These are phyloP conservation scores for Dimargaris xerosporica DNA, from an alignment of 192 early-diverging fungal species.

Conservation along the genomic window DNA sequence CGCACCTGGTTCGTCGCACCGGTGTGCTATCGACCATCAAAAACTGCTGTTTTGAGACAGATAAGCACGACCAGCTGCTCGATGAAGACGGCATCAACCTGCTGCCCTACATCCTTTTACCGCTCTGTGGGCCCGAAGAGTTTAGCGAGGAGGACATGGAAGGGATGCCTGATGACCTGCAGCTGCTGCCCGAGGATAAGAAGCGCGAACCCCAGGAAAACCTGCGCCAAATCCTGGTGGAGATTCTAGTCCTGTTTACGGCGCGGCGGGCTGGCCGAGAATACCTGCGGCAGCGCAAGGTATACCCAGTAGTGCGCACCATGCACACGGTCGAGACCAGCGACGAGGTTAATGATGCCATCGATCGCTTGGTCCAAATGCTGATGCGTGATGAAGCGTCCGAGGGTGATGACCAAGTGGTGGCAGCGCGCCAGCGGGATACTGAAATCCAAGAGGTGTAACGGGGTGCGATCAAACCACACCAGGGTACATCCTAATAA, in stretches of 20 bases:
- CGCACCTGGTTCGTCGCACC: slow-evolving; percentile 70
- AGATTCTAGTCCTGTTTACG: slow-evolving; percentile 67
- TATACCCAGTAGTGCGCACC: slow-evolving; percentile 75
- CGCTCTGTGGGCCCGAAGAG: slow-evolving; percentile 83
- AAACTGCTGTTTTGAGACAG: slow-evolving; percentile 70
- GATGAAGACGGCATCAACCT: slow-evolving; percentile 59
- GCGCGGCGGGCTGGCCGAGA: slow-evolving; percentile 59
- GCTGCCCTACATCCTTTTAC: slow-evolving; percentile 75
- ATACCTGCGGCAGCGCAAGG: slow-evolving; percentile 60
- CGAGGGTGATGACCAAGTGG: slow-evolving; percentile 24
- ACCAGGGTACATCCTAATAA: neutral
- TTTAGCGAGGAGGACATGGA: slow-evolving; percentile 89
- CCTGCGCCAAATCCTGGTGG: slow-evolving; percentile 57
- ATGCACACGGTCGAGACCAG: slow-evolving; percentile 61
- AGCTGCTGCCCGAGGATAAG: slow-evolving; percentile 69
- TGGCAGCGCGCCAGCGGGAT: slow-evolving; percentile 10
- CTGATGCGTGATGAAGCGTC: slow-evolving; percentile 61
- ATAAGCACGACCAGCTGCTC: slow-evolving; percentile 47
- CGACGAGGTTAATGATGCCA: slow-evolving; percentile 50
- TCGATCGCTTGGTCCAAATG: slow-evolving; percentile 69
- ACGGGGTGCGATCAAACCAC: neutral
- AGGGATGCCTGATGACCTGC: slow-evolving; percentile 81
- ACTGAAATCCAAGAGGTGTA: neutral
- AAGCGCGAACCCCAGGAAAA: slow-evolving; percentile 37
- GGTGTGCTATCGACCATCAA: slow-evolving; percentile 80